These are phyloP conservation scores for Leccinum fibrillosum DNA, from an alignment of 768 basidiomycete species.

Conservation along the genomic window DNA sequence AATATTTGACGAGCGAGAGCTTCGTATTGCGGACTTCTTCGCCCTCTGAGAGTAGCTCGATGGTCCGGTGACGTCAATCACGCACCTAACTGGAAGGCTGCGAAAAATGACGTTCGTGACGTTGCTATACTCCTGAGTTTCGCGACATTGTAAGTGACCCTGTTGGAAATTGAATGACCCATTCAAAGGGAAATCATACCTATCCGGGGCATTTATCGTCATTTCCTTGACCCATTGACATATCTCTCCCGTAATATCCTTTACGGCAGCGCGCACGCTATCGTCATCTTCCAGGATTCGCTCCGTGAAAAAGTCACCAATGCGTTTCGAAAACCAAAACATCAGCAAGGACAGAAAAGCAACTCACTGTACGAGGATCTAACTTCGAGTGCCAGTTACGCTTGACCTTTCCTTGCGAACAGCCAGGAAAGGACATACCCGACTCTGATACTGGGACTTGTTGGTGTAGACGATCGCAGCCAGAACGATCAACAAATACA, in stretches of 20 bases:
- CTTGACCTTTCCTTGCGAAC: neutral
- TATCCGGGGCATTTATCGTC: conserved; percentile 66
- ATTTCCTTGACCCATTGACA: conserved; percentile 46
- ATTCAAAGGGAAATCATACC: conserved; percentile 38
- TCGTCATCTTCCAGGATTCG: conserved; percentile 29
- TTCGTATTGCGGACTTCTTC: conserved; percentile 34
- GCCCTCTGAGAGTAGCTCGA: conserved; percentile 17
- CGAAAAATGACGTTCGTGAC: conserved; percentile 50
- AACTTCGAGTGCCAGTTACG: neutral
- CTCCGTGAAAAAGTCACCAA: conserved; percentile 3
- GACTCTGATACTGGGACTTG: conserved; percentile 61
- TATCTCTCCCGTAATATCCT: conserved; percentile 51
- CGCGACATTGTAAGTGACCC: conserved; percentile 61
- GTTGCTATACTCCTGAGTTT: conserved; percentile 53
- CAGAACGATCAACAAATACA: conserved; percentile 53
- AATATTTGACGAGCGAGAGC: conserved; percentile 53
- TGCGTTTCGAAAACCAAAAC: neutral
- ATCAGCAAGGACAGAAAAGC: neutral
- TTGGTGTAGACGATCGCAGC: conserved; percentile 70
- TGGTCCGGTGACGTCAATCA: conserved; percentile 8
- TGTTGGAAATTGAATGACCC: conserved; percentile 21
- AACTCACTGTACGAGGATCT: conserved; percentile 10
- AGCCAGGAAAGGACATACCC: conserved; percentile 34
- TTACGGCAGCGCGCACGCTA: conserved; percentile 48
- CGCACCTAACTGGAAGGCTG: neutral